Evolutionary conservation across 495 filamentous ascomycete genomes (phyloP).

Genomic region (Aspergillus homomorphus): DNA sequence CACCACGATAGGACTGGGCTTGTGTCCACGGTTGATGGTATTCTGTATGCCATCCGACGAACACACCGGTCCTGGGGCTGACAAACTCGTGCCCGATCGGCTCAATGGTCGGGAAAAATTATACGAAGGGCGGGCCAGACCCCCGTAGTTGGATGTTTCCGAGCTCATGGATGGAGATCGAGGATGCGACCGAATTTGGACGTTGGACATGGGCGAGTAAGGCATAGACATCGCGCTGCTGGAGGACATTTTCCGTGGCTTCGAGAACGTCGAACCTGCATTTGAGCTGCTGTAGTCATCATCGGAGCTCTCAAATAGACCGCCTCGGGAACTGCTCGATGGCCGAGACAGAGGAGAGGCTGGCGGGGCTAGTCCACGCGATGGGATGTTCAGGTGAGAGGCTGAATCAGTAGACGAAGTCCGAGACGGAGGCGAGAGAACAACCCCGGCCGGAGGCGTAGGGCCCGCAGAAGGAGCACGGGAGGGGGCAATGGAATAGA

Average conservation of each 20-base stretch:
- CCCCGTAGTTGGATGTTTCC: constrained; percentile 62
- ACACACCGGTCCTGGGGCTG: constrained; percentile 31
- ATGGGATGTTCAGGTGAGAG: constrained; percentile 41
- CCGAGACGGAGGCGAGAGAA: constrained; percentile 27
- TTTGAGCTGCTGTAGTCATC: constrained; percentile 57
- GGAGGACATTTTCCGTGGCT: constrained; percentile 59
- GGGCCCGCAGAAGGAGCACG: constrained; percentile 3
- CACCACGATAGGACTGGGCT: constrained; percentile 40
- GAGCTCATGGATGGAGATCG: constrained; percentile 83
- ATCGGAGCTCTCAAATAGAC: constrained; percentile 60
- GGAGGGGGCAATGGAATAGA: constrained; percentile 19
- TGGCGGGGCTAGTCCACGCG: constrained; percentile 52
- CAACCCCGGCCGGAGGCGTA: constrained; percentile 10
- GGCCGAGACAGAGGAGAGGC: constrained; percentile 54
- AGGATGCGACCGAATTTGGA: constrained; percentile 49
- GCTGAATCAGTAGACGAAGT: constrained; percentile 46
- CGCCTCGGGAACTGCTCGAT: constrained; percentile 54
- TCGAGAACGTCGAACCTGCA: constrained; percentile 50
- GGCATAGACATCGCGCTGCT: constrained; percentile 61
- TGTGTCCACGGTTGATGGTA: constrained; percentile 34
- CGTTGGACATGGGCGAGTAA: constrained; percentile 60
- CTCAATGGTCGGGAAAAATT: constrained; percentile 94
- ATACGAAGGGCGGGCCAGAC: constrained; percentile 68
- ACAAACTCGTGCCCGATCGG: constrained; percentile 64
- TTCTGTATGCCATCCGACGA: constrained; percentile 22